Evolutionary conservation across 1,139 yeast genomes (phyloP).

Genomic region (Geotrichum armillariae): DNA sequence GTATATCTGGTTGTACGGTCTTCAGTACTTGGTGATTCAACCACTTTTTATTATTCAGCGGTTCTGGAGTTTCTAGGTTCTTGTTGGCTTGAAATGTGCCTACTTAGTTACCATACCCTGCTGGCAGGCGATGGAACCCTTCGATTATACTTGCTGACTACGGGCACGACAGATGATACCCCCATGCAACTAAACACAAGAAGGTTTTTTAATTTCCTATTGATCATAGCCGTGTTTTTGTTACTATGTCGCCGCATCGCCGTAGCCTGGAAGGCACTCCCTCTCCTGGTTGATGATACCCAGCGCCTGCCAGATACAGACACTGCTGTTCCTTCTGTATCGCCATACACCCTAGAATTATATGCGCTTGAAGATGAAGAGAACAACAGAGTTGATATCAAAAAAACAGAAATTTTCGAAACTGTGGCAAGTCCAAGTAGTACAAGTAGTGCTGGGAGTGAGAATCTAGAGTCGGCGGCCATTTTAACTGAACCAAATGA

Average conservation of each 20-base stretch:
- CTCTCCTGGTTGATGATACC: too few relatives aligned
- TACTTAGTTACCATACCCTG: constrained; percentile 13
- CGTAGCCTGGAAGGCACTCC: constrained; percentile 1
- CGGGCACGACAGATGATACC: constrained; percentile 11
- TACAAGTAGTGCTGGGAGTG: too few relatives aligned
- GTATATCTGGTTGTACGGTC: constrained; percentile 2
- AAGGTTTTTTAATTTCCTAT: constrained; percentile 1
- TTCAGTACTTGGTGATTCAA: not conserved
- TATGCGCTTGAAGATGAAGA: too few relatives aligned
- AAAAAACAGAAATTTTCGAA: too few relatives aligned
- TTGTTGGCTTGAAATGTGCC: constrained; percentile 12
- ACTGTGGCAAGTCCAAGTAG: too few relatives aligned
- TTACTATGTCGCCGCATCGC: not conserved
- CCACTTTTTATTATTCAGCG: not conserved
- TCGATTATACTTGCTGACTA: constrained; percentile 9
- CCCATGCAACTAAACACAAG: not conserved
- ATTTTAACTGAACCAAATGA: too few relatives aligned
- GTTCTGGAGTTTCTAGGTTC: constrained; percentile 3
- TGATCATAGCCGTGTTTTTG: constrained; percentile 1
- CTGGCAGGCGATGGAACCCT: constrained; percentile 15
- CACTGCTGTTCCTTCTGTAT: too few relatives aligned
- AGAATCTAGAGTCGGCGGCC: too few relatives aligned
- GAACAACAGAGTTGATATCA: too few relatives aligned
- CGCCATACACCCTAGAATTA: too few relatives aligned
- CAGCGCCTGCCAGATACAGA: too few relatives aligned